Percentiles rank a stretch among this genome's conserved stretches.
phyloP scores from a whole-genome alignment of 495 filamentous ascomycete genomes.

The Cladorrhinum samala region DNA sequence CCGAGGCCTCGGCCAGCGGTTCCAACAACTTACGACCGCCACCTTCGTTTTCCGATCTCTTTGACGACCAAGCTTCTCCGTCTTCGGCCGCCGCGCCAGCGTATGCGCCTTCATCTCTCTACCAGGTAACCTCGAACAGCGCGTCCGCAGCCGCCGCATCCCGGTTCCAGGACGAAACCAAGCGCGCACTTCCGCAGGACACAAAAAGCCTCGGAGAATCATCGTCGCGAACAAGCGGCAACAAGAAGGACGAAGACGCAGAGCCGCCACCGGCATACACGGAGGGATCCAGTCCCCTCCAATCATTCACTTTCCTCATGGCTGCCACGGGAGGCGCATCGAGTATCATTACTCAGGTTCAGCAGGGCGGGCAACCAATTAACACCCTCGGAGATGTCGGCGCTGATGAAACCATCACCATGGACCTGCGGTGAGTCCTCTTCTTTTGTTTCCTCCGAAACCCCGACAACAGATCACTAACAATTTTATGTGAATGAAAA shows the following conservation, averaged over 20 bases:
- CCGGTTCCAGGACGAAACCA: constrained; percentile 58
- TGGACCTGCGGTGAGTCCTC: constrained; percentile 75
- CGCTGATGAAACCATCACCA: constrained; percentile 89
- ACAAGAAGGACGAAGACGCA: constrained; percentile 64
- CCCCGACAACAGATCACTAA: constrained; percentile 23
- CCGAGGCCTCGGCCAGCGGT: constrained; percentile 51
- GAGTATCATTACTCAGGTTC: constrained; percentile 98
- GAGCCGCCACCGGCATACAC: constrained; percentile 95
- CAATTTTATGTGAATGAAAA: constrained; percentile 11
- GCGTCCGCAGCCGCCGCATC: constrained; percentile 22
- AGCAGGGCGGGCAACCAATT: constrained; percentile 82
- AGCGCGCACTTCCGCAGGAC: constrained; percentile 73
- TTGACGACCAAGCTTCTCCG: constrained; percentile 26
- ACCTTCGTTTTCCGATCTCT: constrained; percentile 43
- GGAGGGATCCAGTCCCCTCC: constrained; percentile 86
- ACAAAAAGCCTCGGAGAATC: constrained; percentile 61
- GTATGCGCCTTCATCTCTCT: constrained; percentile 42
- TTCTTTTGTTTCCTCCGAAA: not conserved
- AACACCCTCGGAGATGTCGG: constrained; percentile 78
- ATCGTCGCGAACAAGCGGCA: constrained; percentile 43
- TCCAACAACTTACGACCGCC: constrained; percentile 44
- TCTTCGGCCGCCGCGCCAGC: constrained; percentile 54
- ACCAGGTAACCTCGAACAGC: constrained; percentile 36
- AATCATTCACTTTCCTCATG: constrained; percentile 95
- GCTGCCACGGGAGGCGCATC: constrained; percentile 91